Evolutionary conservation across 352 stramenopile genomes (phyloP).

Genomic region (Globisporangium uncinulatum): DNA sequence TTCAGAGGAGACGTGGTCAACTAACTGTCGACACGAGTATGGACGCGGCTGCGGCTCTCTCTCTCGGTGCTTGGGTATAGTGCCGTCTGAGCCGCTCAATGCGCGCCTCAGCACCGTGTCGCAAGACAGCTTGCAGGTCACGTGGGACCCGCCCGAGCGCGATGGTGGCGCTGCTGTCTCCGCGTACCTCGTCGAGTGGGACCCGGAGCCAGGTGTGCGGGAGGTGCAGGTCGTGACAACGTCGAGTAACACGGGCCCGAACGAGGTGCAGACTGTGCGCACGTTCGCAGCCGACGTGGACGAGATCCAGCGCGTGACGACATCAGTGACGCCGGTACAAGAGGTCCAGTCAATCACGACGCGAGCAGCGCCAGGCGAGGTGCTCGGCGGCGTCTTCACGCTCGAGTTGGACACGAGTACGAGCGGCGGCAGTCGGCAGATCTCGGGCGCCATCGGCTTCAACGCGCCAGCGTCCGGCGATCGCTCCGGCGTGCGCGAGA

Average conservation of each 20-base stretch:
- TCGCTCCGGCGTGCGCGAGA: conserved; percentile 52
- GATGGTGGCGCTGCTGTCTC: conserved; percentile 78
- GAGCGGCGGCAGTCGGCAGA: conserved; percentile 82
- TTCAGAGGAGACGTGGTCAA: no score
- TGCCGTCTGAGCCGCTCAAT: conserved; percentile 50
- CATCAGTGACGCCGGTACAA: conserved; percentile 40
- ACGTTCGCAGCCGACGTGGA: conserved; percentile 80
- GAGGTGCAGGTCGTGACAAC: conserved; percentile 88
- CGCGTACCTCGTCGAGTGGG: conserved; percentile 88
- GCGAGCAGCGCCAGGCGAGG: conserved; percentile 72
- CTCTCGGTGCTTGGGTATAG: background rate
- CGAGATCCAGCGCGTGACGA: conserved; percentile 87
- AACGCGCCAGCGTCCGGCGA: conserved; percentile 49
- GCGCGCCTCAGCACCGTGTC: conserved; percentile 63
- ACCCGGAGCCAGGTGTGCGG: conserved; percentile 83
- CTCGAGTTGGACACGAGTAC: conserved; percentile 87
- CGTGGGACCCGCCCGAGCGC: conserved; percentile 61
- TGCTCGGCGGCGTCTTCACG: conserved; percentile 86
- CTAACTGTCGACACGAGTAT: no score
- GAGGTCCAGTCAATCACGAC: conserved; percentile 89
- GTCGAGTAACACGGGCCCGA: conserved; percentile 80
- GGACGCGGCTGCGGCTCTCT: no score
- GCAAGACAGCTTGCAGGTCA: conserved; percentile 59
- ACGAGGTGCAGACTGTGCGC: conserved; percentile 92
- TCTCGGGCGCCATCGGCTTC: conserved; percentile 90